These are phyloP conservation scores for Cladosporium sp. DNA, from an alignment of 2,329 filamentous ascomycete genomes.

Conservation along the genomic window DNA sequence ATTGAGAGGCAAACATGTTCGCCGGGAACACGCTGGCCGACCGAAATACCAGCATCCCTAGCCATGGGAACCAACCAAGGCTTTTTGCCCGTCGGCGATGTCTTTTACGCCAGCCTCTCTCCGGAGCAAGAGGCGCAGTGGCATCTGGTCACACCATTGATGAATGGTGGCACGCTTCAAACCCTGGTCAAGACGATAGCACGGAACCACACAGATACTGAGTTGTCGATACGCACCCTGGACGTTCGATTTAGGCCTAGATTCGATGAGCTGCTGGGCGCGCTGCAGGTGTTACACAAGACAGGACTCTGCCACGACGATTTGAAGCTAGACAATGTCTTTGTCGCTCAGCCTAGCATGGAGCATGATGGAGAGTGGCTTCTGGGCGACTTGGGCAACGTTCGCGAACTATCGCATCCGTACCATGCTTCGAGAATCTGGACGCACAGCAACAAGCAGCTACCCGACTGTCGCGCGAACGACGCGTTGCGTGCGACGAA, in stretches of 20 bases:
- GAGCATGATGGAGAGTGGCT: constrained; percentile 31
- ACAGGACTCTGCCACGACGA: constrained; percentile 43
- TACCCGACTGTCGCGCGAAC: constrained; percentile 10
- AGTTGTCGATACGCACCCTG: constrained; percentile 20
- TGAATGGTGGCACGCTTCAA: background rate
- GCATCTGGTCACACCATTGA: constrained; percentile 9
- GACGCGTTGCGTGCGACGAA: constrained; percentile 8
- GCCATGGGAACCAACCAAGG: background rate
- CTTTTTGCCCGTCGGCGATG: background rate
- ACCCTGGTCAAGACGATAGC: background rate
- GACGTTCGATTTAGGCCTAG: constrained; percentile 36
- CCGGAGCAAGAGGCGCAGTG: background rate
- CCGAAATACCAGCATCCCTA: constrained; percentile 12
- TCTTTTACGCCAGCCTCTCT: constrained; percentile 1
- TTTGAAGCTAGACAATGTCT: constrained; percentile 41
- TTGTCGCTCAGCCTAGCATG: constrained; percentile 29
- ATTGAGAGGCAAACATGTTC: background rate
- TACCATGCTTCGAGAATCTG: constrained; percentile 15
- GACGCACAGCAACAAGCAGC: constrained; percentile 5
- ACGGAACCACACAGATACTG: background rate
- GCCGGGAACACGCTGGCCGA: constrained; percentile 8
- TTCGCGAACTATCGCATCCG: constrained; percentile 36
- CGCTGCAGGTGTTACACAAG: constrained; percentile 34
- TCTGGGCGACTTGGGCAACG: constrained; percentile 41
- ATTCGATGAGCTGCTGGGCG: constrained; percentile 34